Percentiles rank a stretch among this genome's conserved stretches.
These are phyloP conservation scores for Allomyces macrogynus DNA, from an alignment of 192 early-diverging fungal species.

Conservation along the genomic window DNA sequence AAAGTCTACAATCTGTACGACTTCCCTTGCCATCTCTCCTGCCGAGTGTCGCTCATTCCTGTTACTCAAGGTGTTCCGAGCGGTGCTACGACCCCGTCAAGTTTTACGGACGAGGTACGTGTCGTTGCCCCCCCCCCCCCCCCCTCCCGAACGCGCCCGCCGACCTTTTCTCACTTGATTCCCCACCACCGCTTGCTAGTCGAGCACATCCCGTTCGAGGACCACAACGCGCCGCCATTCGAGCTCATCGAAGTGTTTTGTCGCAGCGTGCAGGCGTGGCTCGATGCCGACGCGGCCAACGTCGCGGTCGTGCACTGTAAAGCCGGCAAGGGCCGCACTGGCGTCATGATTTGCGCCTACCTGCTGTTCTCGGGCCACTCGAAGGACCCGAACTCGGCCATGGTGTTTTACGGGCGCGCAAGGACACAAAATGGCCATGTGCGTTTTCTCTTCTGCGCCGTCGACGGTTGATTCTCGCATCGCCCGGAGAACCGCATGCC, in stretches of 20 bases:
- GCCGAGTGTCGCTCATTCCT: neutral
- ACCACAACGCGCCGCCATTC: constrained; percentile 33
- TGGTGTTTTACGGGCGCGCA: constrained; percentile 20
- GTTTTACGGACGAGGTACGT: constrained; percentile 22
- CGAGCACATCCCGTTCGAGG: constrained; percentile 25
- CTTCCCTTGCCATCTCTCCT: neutral
- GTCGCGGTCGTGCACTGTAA: constrained; percentile 39
- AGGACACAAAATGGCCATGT: constrained; percentile 24
- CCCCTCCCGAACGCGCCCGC: too few species aligned
- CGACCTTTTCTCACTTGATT: too few species aligned
- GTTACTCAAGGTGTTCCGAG: constrained; percentile 25
- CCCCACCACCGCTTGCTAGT: constrained; percentile 13
- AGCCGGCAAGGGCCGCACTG: constrained; percentile 45
- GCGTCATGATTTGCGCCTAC: constrained; percentile 27
- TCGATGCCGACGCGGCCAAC: constrained; percentile 14
- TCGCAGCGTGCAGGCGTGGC: constrained; percentile 24
- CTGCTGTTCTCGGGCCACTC: constrained; percentile 17
- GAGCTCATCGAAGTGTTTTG: constrained; percentile 22
- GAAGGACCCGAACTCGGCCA: constrained; percentile 15
- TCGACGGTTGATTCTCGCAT: too few species aligned
- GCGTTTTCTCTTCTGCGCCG: constrained; percentile 1
- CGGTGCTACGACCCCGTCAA: constrained; percentile 18
- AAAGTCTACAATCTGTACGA: constrained; percentile 45
- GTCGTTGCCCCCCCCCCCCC: too few species aligned
- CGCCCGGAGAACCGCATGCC: too few species aligned